Percentiles rank a stretch among this genome's conserved stretches.
Conservation (phyloP, 345 rosid species). For the Fremontodendron californicum region DNA sequence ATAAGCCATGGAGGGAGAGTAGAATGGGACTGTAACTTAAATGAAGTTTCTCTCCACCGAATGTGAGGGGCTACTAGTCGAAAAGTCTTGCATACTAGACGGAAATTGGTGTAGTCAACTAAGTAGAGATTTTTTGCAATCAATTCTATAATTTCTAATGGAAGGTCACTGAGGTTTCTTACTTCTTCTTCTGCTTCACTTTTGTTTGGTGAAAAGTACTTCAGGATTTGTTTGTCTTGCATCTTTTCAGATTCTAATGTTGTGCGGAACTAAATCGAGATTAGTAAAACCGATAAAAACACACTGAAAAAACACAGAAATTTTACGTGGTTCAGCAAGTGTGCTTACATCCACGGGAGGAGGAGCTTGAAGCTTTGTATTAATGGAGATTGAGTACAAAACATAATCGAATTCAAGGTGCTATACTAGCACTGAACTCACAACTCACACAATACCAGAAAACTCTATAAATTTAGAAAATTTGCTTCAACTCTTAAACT, state of each 20-base stretch:
- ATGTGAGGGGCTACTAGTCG: neutral
- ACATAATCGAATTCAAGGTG: too few relatives aligned
- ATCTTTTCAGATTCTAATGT: neutral
- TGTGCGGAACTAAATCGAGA: too few relatives aligned
- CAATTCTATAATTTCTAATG: neutral
- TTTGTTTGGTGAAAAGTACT: neutral
- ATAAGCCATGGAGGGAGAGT: neutral
- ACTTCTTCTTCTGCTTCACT: neutral
- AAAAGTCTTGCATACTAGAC: neutral
- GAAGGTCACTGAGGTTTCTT: neutral
- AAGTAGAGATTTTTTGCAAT: neutral
- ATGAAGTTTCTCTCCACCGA: neutral
- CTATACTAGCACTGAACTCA: too few relatives aligned
- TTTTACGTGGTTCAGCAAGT: too few relatives aligned
- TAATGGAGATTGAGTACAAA: too few relatives aligned
- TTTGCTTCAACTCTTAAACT: too few relatives aligned
- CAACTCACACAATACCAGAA: too few relatives aligned
- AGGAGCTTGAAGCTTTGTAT: too few relatives aligned
- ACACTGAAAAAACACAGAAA: too few relatives aligned
- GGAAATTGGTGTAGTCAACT: neutral
- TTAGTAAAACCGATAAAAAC: too few relatives aligned
- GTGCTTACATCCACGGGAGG: too few relatives aligned
- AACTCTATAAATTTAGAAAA: too few relatives aligned
- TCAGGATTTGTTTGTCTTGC: neutral
- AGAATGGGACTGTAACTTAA: neutral